Conservation (phyloP, 2,329 filamentous ascomycete genomes). For the Meredithiella fracta region DNA sequence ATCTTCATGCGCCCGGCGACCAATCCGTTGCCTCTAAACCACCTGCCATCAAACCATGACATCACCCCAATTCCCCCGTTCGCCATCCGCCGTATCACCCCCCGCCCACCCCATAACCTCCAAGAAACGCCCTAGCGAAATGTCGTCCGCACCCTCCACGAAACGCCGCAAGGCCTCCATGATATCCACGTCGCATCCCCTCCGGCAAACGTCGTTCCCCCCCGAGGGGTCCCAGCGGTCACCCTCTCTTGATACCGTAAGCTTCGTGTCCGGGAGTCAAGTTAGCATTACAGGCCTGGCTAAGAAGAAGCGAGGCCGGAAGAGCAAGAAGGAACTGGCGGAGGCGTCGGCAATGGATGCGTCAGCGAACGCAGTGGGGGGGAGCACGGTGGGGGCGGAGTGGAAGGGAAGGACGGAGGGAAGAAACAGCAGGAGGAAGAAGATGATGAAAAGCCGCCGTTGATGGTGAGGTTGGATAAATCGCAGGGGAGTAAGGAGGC, state of each 20-base stretch:
- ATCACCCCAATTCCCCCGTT: conserved; percentile 36
- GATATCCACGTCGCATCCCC: conserved; percentile 46
- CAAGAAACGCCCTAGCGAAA: conserved; percentile 47
- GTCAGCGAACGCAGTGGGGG: conserved; percentile 23
- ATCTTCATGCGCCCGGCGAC: background rate
- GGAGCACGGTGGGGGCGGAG: conserved; percentile 27
- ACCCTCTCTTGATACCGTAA: conserved; percentile 45
- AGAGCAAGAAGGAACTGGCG: conserved; percentile 39
- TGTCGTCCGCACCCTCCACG: conserved; percentile 27
- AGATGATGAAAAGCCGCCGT: conserved; percentile 29
- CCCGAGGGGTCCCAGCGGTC: conserved; percentile 42
- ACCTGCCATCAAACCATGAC: conserved; percentile 26
- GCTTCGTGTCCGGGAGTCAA: conserved; percentile 44
- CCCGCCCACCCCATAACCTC: conserved; percentile 32
- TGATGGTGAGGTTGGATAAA: conserved; percentile 38
- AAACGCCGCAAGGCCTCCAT: conserved; percentile 59
- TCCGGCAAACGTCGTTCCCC: conserved; percentile 69
- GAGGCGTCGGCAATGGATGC: conserved; percentile 27
- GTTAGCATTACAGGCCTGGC: conserved; percentile 28
- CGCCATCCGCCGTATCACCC: conserved; percentile 38
- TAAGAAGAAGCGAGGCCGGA: conserved; percentile 46
- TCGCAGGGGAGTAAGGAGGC: conserved; percentile 50
- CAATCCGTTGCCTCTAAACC: background rate
- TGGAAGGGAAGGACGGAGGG: conserved; percentile 24
- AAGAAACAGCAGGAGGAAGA: conserved; percentile 40